Conservation (phyloP, 1,139 yeast genomes). For the Insectozyma bohioensis region DNA sequence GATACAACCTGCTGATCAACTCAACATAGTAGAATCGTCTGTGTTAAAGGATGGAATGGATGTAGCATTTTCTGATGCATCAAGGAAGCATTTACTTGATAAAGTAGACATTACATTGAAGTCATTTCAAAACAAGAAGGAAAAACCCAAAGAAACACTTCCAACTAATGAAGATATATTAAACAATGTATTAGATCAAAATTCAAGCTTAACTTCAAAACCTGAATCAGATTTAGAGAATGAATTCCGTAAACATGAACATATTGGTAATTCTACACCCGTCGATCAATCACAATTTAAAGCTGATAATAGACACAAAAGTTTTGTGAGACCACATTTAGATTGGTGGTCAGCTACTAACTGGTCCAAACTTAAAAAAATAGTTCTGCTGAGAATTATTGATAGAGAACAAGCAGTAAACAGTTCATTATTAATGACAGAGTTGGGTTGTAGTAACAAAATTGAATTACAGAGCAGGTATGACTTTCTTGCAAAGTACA, state of each 20-base stretch:
- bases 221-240: constrained; percentile 6
- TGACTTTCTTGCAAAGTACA: constrained; percentile 21
- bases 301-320: too few species aligned
- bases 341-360: constrained; percentile 23
- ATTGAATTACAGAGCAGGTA: constrained; percentile 24
- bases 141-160: neutral
- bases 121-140: constrained; percentile 6
- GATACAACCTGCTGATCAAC: neutral
- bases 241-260: neutral
- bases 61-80: too few species aligned
- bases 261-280: neutral
- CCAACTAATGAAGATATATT: neutral
- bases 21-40: neutral
- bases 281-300: neutral
- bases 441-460: constrained; percentile 20
- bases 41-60: too few species aligned
- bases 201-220: neutral
- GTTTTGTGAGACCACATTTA: too few species aligned
- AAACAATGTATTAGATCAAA: too few species aligned
- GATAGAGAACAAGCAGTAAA: constrained; percentile 22
- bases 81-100: constrained; percentile 7
- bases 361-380: constrained; percentile 26
- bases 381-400: constrained; percentile 20
- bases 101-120: constrained; percentile 15
- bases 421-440: constrained; percentile 20